Conservation (phyloP, 2,329 filamentous ascomycete genomes). For the Calonectria pteridis region DNA sequence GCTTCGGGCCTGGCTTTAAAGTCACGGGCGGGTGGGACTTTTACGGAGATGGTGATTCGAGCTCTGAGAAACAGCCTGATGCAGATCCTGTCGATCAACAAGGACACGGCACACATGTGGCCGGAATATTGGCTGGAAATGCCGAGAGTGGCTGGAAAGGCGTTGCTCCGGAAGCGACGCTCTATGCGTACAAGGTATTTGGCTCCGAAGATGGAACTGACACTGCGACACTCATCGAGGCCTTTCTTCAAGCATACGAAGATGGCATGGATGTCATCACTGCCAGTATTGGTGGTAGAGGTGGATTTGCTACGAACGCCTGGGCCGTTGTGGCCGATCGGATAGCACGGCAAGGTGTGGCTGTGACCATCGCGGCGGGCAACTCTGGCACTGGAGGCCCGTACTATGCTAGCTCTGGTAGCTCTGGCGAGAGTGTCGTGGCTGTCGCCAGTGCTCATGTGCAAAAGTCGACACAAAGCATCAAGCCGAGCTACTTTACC, state of each 20-base stretch:
- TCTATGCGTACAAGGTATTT: conserved; percentile 1
- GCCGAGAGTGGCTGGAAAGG: background rate
- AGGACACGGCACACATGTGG: background rate
- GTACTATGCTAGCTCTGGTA: background rate
- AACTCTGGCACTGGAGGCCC: background rate
- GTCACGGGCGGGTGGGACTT: background rate
- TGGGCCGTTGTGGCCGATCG: background rate
- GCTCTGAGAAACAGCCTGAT: background rate
- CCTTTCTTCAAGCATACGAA: background rate
- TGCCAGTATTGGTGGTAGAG: background rate
- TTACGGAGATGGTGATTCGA: background rate
- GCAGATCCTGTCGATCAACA: background rate
- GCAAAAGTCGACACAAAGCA: background rate
- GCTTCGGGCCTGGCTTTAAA: background rate
- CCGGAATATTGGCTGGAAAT: background rate
- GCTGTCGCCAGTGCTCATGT: background rate
- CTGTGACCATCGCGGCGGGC: background rate
- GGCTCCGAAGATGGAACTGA: background rate
- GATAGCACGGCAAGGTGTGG: background rate
- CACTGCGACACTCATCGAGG: background rate
- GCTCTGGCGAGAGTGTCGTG: background rate
- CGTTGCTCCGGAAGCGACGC: background rate
- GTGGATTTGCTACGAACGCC: background rate
- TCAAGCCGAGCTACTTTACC: background rate
- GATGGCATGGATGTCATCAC: conserved; percentile 6